Evolutionary conservation across 164 flowering plant genomes (phyloP), one percentile per base, ranked within the genome.

Genomic region (Tetracentron sinense): DNA sequence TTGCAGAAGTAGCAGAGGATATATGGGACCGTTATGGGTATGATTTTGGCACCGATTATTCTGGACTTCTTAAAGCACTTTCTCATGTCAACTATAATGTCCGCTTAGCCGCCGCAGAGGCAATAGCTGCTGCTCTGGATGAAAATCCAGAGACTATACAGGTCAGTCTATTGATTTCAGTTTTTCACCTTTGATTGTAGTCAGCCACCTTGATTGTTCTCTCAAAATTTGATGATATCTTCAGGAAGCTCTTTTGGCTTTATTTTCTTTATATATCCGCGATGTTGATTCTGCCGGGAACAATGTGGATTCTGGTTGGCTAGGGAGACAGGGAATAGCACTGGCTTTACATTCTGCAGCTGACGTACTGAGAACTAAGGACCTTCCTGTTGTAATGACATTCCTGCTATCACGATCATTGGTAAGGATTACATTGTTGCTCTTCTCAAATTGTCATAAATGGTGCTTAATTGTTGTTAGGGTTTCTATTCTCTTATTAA

Each of bases 341-440:
- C 68, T 92, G 79, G 95, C 97, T 30, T 81, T 95, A 63, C 85
- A 83, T 74, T 79, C 95, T 68, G 85, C 86, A 22, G 99, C 99
- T 69, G 99, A 95, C 69, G 86, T 95, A 20, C 77, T 95, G 61
- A 84, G 97, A 66, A 85, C 97, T 27, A 95, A 88, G 75, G 99
- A 95, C 64, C 98, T 95, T 78, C 99, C 98, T 75, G 91, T 90
- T 75, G 96, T 92, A 28, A 87, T 95, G 87, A 95, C 99, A 54
- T 95, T 95, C 67, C 75, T 95, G 50, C 92, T 95, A 73, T 92
- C 98, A 61, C 73, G 98, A 47, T 96, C 99, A 44, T 75, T 95
- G 86, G 99, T 95, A 80, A 69, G 69, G 16, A 31, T 63, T 63
- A 28, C 22, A 26, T 54, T 38, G 11, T 4, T 50, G 46, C 22